Conservation (phyloP, 768 basidiomycete species). For the Naematelia aurantialba region DNA sequence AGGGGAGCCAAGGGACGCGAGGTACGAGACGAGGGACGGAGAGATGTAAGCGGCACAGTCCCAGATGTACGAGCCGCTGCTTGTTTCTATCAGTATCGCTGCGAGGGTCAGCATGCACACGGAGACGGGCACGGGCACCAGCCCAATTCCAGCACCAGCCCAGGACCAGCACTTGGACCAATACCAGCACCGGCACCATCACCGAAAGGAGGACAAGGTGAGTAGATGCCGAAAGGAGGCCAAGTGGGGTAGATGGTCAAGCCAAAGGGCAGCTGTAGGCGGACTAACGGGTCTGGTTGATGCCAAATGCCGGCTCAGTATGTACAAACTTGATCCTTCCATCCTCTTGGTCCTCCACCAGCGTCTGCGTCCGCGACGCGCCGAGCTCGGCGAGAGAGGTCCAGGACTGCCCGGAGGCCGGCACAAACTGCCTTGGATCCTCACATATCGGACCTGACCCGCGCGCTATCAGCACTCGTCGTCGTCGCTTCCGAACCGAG, state of each 20-base stretch:
- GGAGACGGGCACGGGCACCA: background rate
- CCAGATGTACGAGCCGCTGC: slow-evolving; percentile 45
- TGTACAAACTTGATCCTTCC: slow-evolving; percentile 33
- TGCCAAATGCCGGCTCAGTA: slow-evolving; percentile 41
- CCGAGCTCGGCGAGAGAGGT: slow-evolving; percentile 33
- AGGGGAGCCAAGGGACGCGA: slow-evolving; percentile 25
- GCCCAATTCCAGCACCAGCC: too few relatives aligned
- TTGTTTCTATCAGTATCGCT: slow-evolving; percentile 46
- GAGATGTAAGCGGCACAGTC: slow-evolving; percentile 45
- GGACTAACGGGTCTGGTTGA: slow-evolving; percentile 46
- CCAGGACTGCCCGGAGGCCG: slow-evolving; percentile 42
- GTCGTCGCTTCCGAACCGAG: background rate
- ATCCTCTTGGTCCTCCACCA: slow-evolving; percentile 40
- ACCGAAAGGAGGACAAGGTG: too few relatives aligned
- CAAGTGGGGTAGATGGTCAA: too few relatives aligned
- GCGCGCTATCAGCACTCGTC: background rate
- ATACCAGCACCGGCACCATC: too few relatives aligned
- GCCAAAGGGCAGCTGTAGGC: background rate
- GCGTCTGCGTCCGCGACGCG: slow-evolving; percentile 18
- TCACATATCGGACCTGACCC: slow-evolving; percentile 32
- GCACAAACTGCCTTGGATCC: slow-evolving; percentile 44
- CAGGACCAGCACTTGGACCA: background rate
- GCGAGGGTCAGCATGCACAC: background rate
- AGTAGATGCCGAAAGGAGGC: too few relatives aligned
- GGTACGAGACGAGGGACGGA: slow-evolving; percentile 23